Conservation (phyloP, 306 rosid species). For the Hippophae tibetana region DNA sequence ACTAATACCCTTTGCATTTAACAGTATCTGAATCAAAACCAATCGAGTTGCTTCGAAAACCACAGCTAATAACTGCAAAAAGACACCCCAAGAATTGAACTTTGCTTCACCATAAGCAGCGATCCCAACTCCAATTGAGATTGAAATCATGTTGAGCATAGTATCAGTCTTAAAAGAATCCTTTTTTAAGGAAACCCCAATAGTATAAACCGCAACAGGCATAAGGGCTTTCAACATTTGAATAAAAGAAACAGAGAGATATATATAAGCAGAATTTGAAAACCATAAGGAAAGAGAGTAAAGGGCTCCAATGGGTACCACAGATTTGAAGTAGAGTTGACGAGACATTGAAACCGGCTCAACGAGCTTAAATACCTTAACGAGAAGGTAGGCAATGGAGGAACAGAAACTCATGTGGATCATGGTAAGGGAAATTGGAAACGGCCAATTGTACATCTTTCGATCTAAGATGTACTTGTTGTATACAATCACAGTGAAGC, state of each 20-base stretch:
- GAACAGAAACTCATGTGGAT: too few species aligned
- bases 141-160: conserved; percentile 71
- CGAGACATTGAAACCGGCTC: not conserved
- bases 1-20: conserved; percentile 61
- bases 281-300: too few species aligned
- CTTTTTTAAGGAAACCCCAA: not conserved
- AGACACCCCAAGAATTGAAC: conserved; percentile 55
- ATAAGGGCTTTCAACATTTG: not conserved
- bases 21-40: conserved; percentile 66
- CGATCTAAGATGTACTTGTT: not conserved
- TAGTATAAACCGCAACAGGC: not conserved
- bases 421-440: not conserved
- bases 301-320: too few species aligned
- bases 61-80: conserved; percentile 60
- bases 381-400: not conserved
- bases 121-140: conserved; percentile 60
- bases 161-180: conserved; percentile 6
- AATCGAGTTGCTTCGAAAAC: conserved; percentile 74
- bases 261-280: too few species aligned
- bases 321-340: not conserved
- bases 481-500: not conserved
- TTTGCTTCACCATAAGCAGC: conserved; percentile 79
- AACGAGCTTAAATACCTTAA: not conserved
- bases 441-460: not conserved
- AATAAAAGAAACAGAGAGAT: not conserved